Evolutionary conservation across 1,139 yeast species (phyloP), one percentile per base, ranked within the genome.

Genomic region (Diutina sp.): DNA sequence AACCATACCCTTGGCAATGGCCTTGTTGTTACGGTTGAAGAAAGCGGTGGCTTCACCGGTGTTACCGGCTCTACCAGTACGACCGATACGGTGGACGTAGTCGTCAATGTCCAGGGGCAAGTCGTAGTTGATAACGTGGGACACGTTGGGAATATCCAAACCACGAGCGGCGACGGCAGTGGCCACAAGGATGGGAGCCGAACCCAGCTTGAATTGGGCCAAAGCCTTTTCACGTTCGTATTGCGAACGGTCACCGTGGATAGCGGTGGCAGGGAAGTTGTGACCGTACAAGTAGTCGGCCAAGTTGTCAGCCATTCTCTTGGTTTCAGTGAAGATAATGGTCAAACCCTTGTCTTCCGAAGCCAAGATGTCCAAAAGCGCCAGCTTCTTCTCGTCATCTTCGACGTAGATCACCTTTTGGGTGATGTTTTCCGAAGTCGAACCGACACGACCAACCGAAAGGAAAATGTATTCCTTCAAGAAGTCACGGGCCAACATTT

Each of bases 41-140:
- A 93, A 93, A 57, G 99, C 96, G 64, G 97, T 91, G 64, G 99
- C 97, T 67, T 88, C 80, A 87, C 99, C 99, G 62, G 87, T 85
- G 78, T 93, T 93, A 82, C 99, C 99, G 67, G 99, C 99, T 85
- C 99, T 95, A 76, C 99, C 99, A 67, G 99, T 93, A 86, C 99
- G 95, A 82, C 99, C 99, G 70, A 93, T 93, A 80, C 99, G 89
- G 79, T 93, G 99, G 62, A 93, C 99, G 71, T 93, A 93, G 75
- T 93, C 99, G 73, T 93, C 99, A 68, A 91, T 88, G 73, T 93
- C 98, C 69, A 89, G 80, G 69, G 99, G 99, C 72, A 93, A 81
- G 71, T 93, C 99, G 71, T 86, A 93, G 82, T 93, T 93, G 75
- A 93, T 87, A 68, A 93, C 99, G 71, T 91, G 98, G 54, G 96